Percentiles rank a stretch among this genome's conserved stretches.
Conservation (phyloP, 331 rosid species). For the Arachis monticola region DNA sequence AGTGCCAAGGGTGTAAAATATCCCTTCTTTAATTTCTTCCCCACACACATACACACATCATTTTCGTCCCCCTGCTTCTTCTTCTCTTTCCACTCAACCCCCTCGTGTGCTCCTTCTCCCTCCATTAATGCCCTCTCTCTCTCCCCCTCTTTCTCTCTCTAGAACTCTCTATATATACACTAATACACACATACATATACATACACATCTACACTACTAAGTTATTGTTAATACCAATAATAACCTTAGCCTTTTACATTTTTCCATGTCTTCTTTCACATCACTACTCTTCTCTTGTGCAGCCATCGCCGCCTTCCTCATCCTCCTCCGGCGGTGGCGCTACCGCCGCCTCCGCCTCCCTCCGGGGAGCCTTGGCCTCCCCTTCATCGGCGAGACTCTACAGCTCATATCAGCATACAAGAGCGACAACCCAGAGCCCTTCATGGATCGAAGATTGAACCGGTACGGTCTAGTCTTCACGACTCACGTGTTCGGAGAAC, state of each 20-base stretch:
- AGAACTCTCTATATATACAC: background rate
- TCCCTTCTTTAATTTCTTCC: conserved; percentile 14
- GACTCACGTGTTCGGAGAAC: conserved; percentile 89
- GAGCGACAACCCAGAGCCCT: conserved; percentile 92
- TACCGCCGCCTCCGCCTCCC: conserved; percentile 58
- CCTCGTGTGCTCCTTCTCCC: conserved; percentile 35
- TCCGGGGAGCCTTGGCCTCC: conserved; percentile 83
- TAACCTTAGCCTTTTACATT: background rate
- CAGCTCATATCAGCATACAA: conserved; percentile 93
- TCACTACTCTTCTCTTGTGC: conserved; percentile 19
- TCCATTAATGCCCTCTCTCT: conserved; percentile 16
- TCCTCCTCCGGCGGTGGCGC: conserved; percentile 47
- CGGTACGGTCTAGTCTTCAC: conserved; percentile 84
- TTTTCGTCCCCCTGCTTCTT: conserved; percentile 1
- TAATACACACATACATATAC: background rate
- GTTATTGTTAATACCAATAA: too few species aligned
- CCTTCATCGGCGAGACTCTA: conserved; percentile 84
- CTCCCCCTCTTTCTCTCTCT: background rate
- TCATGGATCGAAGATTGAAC: conserved; percentile 73
- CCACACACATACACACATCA: conserved; percentile 1
- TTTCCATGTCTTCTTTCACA: conserved; percentile 38
- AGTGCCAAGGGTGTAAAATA: conserved; percentile 39
- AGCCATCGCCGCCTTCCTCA: conserved; percentile 36
- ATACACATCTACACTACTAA: background rate
- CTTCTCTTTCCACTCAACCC: conserved; percentile 1